Base-by-base conservation (phyloP, 1,139 yeast genomes). In the Candida buenavistaensis region DNA sequence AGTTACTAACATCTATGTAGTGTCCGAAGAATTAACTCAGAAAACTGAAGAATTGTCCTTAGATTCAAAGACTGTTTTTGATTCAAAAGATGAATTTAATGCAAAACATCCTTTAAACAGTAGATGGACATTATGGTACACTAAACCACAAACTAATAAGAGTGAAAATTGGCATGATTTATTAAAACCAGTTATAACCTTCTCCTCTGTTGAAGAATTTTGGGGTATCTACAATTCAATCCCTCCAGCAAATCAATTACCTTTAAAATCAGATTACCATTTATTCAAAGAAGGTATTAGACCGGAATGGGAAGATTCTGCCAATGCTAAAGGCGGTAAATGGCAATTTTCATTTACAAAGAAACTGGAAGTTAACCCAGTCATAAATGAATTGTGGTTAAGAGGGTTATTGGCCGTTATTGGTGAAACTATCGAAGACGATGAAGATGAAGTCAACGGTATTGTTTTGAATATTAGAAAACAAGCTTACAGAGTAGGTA, bases 301-400 rank as follows among this genome's bases (percentile, higher is more conserved):
- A 62, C 99, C 98, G 38, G 97, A 92, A 72, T 92, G 99, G 99
- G 99, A 92, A 73, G 97, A 92, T 64, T 73, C 69, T 37, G 77
- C 80, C 50, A 94, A 94, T 68, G 64, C 89, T 44, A 75, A 81
- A 51, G 98, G 99, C 57, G 98, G 98, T 54, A 88, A 87, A 68
- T 92, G 97, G 96, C 75, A 66, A 52, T 68, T 55, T 46, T 76
- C 87, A 27, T 86, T 79, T 66, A 82, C 78, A 62, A 81, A 83
- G 65, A 81, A 73, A 61, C 78, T 79, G 50, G 84, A 75, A 46
- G 71, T 72, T 41, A 63, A 67, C 39, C 66, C 66, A 30, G 80
- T 80, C 42, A 82, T 88, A 57, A 94, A 90, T 62, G 96, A 89
- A 48, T 75, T 88, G 57, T 94, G 98, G 98, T 80, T 89, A 57